Percentiles rank a stretch among this genome's conserved stretches.
phyloP scores from a whole-genome alignment of 139 green algal genomes.

The Micractinium conductrix region DNA sequence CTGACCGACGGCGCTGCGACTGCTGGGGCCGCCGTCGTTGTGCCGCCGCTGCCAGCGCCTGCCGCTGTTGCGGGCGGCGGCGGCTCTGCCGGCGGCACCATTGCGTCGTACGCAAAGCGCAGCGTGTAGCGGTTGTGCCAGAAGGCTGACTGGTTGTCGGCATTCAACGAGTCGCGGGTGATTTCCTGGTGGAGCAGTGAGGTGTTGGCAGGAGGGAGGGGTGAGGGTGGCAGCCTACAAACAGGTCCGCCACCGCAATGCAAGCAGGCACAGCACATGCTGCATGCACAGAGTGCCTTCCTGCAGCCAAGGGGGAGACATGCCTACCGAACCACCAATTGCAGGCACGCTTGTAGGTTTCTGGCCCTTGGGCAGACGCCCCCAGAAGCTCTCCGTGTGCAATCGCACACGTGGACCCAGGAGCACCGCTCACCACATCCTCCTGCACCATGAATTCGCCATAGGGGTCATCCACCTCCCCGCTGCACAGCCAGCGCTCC shows the following conservation, averaged over 20 bases:
- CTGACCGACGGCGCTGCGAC: background rate
- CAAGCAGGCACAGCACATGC: no score
- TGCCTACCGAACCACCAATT: no score
- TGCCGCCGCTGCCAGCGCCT: no score
- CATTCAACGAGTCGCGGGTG: conserved; percentile 33
- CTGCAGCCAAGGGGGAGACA: no score
- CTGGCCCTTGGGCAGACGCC: no score
- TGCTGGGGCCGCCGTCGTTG: background rate
- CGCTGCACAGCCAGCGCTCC: conserved; percentile 84
- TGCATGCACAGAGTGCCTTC: no score
- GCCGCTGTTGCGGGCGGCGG: background rate
- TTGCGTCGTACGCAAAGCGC: conserved; percentile 33
- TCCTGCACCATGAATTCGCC: conserved; percentile 91
- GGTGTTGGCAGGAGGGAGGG: background rate
- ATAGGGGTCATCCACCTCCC: conserved; percentile 86
- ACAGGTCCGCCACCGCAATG: background rate
- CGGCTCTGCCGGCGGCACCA: background rate
- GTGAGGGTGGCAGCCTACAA: no score
- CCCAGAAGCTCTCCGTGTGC: no score
- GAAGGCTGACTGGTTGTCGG: conserved; percentile 65
- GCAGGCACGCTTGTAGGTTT: no score
- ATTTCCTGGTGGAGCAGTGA: conserved; percentile 42
- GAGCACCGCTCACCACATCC: conserved; percentile 33
- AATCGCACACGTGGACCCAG: no score
- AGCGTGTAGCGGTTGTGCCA: conserved; percentile 84